Evolutionary conservation across 169 alveolate species (phyloP), one percentile per base, ranked within the genome.

Genomic region (Theileria sp.): DNA sequence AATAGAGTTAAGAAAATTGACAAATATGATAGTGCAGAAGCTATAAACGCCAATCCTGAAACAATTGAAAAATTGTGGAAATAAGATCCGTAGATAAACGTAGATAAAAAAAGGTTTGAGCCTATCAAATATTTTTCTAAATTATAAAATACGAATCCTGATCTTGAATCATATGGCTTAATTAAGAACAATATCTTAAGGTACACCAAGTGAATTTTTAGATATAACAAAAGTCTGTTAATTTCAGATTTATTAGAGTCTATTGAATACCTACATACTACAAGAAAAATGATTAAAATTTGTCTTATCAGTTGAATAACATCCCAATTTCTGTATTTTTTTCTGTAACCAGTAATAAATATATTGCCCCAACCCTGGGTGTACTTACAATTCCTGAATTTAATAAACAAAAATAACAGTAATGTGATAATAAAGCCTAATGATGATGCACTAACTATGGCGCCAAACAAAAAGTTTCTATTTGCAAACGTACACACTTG

Each of bases 341-440:
- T 36, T 17, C 67, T 79, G 68, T 79, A 75, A 3, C 88, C 88
- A n/a, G 85, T 32, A 83, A 76, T 73, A 75, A 82, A 82, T 13
- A 82, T 51, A 15, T 68, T 66, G 13, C 77, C 77, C 88, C 88
- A 82, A 1, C 80, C 50, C 26, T 68, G 64, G 36, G 61, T 71
- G 54, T 81, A 81, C 21, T 34, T 21, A 10, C 76, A 50, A 23
- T 19, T 56, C 26, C 58, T 19, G 19, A 74, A 38, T 34, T 26
- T 25, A 4, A 17, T 23, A 36, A 82, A 73, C 72, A 82, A 25
- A 26, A 38, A 17, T 21, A 23, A 28, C 26, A 76, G 32, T 70
- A 82, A 34, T 13, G 15, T n/a, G 0, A 73, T 4, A 74, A 76
- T 65, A n/a, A 82, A 58, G 4, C 26, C 58, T 6, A 80, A n/a